Conservation (phyloP, 1,139 yeast genomes). For the Suhomyces coccinellae region DNA sequence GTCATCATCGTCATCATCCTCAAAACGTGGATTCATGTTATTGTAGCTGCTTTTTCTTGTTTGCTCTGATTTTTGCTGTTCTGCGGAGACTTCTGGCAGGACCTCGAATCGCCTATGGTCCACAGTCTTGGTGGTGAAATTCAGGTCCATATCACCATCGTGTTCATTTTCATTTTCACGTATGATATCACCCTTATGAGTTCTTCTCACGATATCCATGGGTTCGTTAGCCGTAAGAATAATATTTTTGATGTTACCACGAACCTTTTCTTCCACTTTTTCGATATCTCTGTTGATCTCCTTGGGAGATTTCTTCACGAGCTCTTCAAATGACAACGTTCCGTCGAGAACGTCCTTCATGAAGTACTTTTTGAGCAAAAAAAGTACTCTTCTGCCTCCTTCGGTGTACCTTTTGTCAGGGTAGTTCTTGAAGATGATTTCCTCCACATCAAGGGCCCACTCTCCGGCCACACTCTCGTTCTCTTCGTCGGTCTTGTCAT, state of each 20-base stretch:
- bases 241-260: conserved; percentile 29
- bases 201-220: conserved; percentile 53
- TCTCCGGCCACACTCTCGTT: conserved; percentile 31
- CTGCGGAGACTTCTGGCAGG: conserved; percentile 5
- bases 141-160: conserved; percentile 29
- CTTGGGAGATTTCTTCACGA: conserved; percentile 60
- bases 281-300: conserved; percentile 75
- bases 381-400: conserved; percentile 44
- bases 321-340: conserved; percentile 46
- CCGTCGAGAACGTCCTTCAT: conserved; percentile 52
- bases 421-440: conserved; percentile 31
- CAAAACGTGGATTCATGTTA: conserved; percentile 19
- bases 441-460: conserved; percentile 46
- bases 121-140: conserved; percentile 41
- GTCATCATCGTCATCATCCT: conserved; percentile 23
- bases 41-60: conserved; percentile 12
- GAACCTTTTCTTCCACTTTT: conserved; percentile 68
- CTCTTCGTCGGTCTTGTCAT: conserved; percentile 31
- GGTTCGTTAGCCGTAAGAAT: conserved; percentile 19
- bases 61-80: conserved; percentile 5
- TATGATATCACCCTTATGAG: conserved; percentile 85
- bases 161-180: conserved; percentile 29
- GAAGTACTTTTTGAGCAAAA: conserved; percentile 37
- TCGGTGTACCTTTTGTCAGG: conserved; percentile 37
- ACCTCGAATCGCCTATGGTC: conserved; percentile 43